Percentiles rank a stretch among this genome's conserved stretches.
Evolutionary conservation across 108 stramenopile species (phyloP).

Genomic region (Schizochytrium sp.): DNA sequence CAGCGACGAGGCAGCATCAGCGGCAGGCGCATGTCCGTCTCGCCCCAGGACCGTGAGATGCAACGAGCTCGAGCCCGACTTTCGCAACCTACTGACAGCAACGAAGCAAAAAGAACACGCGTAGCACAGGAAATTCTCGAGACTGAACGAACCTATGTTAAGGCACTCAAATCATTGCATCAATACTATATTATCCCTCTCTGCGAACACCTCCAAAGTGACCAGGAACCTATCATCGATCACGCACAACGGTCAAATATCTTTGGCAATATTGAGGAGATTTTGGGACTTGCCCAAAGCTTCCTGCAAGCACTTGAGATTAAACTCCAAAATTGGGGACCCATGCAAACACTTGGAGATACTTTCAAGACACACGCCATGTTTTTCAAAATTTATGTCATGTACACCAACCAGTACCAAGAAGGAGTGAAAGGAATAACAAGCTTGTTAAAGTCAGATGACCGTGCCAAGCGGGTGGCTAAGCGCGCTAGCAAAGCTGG

Average conservation of each 20-base stretch:
- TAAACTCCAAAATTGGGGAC: conserved; percentile 36
- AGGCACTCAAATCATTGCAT: conserved; percentile 20
- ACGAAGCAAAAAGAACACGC: conserved; percentile 20
- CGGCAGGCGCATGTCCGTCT: background rate
- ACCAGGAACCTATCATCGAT: background rate
- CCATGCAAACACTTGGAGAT: conserved; percentile 12
- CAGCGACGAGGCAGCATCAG: background rate
- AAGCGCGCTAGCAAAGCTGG: conserved; percentile 9
- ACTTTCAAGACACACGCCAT: conserved; percentile 55
- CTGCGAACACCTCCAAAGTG: background rate
- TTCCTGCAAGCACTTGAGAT: conserved; percentile 22
- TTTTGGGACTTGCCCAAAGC: conserved; percentile 13
- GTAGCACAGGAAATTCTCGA: conserved; percentile 47
- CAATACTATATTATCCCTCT: conserved; percentile 48
- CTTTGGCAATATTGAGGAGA: conserved; percentile 55
- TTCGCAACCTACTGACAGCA: conserved; percentile 52
- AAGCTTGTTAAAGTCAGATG: background rate
- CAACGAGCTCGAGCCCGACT: conserved; percentile 28
- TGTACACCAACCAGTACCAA: conserved; percentile 55
- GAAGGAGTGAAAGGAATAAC: background rate
- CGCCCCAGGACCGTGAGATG: background rate
- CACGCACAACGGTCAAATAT: background rate
- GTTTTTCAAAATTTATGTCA: conserved; percentile 58
- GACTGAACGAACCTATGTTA: conserved; percentile 35
- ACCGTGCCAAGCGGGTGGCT: background rate